phyloP scores from a whole-genome alignment of 495 filamentous ascomycete species.

The Daldinia concentrica region DNA sequence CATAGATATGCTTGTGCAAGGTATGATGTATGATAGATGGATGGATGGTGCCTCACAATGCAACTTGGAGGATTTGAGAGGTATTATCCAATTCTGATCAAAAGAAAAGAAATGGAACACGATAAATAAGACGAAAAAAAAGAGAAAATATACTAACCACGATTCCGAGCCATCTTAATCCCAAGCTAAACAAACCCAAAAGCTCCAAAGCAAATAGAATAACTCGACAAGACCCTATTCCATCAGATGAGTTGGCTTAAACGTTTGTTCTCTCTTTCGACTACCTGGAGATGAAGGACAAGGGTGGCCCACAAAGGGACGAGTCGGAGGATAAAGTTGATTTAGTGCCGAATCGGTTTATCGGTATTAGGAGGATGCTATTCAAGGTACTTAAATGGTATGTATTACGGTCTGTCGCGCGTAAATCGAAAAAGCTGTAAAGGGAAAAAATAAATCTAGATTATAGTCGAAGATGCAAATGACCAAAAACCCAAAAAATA shows the following conservation, averaged over 20 bases:
- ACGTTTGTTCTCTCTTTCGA: constrained; percentile 15
- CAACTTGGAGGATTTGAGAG: constrained; percentile 11
- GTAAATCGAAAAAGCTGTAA: constrained; percentile 17
- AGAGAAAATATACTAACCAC: constrained; percentile 54
- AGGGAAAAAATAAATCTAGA: constrained; percentile 22
- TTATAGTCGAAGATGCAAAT: constrained; percentile 29
- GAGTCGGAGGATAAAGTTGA: constrained; percentile 23
- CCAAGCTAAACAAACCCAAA: constrained; percentile 2
- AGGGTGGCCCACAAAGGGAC: constrained; percentile 37
- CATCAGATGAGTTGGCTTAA: constrained; percentile 27
- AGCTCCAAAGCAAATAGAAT: constrained; percentile 13
- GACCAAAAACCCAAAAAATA: constrained; percentile 25
- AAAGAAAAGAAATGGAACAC: constrained; percentile 1
- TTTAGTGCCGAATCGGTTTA: constrained; percentile 16
- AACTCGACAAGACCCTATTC: constrained; percentile 23
- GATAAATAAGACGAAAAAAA: not conserved
- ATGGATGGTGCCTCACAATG: constrained; percentile 30
- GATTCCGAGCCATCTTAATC: constrained; percentile 56
- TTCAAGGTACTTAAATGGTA: constrained; percentile 13
- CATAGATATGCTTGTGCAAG: constrained; percentile 38
- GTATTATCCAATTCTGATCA: constrained; percentile 2
- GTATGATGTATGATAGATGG: constrained; percentile 21
- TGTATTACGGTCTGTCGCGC: constrained; percentile 17
- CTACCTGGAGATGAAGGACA: constrained; percentile 20
- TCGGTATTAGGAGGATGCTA: constrained; percentile 17